Evolutionary conservation across 345 rosid genomes (phyloP).

Genomic region (Microcos paniculata): DNA sequence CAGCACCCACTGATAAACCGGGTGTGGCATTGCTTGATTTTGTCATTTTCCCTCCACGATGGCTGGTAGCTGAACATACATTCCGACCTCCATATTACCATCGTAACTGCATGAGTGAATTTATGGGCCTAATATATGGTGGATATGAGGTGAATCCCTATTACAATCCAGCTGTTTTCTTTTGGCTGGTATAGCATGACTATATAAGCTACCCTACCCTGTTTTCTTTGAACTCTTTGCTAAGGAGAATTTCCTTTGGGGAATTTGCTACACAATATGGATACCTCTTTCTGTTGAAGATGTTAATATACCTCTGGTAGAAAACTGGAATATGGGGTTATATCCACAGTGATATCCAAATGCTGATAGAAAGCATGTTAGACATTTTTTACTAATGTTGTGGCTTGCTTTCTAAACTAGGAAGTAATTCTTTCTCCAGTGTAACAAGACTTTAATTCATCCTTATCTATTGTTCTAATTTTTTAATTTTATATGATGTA

Average conservation of each 20-base stretch:
- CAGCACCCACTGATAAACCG: conserved; percentile 96
- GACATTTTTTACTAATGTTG: neutral
- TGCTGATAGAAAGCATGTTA: neutral
- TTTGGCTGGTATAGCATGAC: neutral
- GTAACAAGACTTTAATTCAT: neutral
- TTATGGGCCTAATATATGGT: conserved; percentile 92
- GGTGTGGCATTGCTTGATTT: conserved; percentile 97
- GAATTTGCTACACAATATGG: neutral
- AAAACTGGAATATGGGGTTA: neutral
- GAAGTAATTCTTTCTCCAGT: neutral
- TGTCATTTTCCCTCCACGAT: conserved; percentile 91
- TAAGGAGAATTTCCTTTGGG: neutral
- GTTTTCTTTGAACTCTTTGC: neutral
- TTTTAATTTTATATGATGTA: neutral
- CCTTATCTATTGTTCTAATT: neutral
- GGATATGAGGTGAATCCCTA: conserved; percentile 72
- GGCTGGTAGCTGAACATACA: conserved; percentile 98
- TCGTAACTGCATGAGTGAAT: conserved; percentile 99
- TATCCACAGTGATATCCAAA: neutral
- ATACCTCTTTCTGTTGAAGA: neutral
- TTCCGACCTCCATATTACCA: conserved; percentile 96
- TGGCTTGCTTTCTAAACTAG: neutral
- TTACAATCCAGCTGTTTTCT: neutral
- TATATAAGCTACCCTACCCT: neutral
- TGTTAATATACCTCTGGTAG: neutral